Conservation (phyloP, 352 stramenopile genomes). For the Globisporangium iwayamae region DNA sequence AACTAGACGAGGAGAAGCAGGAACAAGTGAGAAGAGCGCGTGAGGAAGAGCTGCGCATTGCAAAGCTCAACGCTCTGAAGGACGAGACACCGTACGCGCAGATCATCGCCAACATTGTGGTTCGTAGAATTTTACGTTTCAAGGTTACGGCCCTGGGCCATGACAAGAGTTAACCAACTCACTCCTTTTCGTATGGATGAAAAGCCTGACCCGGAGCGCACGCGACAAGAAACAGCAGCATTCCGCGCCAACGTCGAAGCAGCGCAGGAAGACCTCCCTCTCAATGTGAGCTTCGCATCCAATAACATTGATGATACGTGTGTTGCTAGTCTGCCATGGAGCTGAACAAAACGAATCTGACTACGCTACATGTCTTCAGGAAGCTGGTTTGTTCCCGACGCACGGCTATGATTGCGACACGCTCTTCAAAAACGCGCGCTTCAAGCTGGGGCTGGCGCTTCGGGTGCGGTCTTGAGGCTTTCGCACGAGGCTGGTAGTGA, state of each 20-base stretch:
- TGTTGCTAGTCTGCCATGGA: background rate
- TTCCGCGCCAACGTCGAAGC: constrained; percentile 69
- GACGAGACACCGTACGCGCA: constrained; percentile 69
- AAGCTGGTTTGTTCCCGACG: constrained; percentile 63
- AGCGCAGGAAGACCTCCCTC: constrained; percentile 44
- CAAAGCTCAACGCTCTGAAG: constrained; percentile 58
- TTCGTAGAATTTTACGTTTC: constrained; percentile 17
- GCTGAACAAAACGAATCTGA: background rate
- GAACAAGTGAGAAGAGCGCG: constrained; percentile 26
- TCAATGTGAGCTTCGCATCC: constrained; percentile 32
- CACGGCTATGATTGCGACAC: constrained; percentile 75
- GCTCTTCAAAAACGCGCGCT: constrained; percentile 80
- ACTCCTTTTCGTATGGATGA: background rate
- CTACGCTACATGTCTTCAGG: constrained; percentile 22
- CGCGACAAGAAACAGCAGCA: constrained; percentile 61
- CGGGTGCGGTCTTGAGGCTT: constrained; percentile 27
- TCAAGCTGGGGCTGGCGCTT: constrained; percentile 72
- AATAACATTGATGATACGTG: background rate
- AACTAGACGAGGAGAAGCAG: constrained; percentile 39
- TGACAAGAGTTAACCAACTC: background rate
- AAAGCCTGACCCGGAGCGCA: constrained; percentile 59
- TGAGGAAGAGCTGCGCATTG: constrained; percentile 32
- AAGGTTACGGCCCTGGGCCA: too few relatives aligned
- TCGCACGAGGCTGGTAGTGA: too few relatives aligned
- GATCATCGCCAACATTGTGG: constrained; percentile 49